Evolutionary conservation across 257 asterid genomes (phyloP).

Genomic region (Craterostigma plantagineum): DNA sequence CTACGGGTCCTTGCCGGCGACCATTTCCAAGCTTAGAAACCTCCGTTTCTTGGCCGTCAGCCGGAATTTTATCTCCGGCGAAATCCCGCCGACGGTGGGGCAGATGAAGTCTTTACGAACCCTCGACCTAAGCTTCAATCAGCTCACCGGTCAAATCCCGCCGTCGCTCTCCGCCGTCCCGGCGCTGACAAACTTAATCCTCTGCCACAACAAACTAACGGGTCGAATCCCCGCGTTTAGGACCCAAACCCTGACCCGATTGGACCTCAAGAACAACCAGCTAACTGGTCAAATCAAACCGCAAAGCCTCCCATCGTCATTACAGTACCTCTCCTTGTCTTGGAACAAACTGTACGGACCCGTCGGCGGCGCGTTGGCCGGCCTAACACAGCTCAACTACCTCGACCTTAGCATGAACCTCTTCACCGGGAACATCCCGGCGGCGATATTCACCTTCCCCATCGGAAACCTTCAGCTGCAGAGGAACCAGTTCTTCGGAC

Average conservation of each 20-base stretch:
- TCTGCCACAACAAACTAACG: slow-evolving; percentile 46
- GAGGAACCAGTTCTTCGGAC: slow-evolving; percentile 51
- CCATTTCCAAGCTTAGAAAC: slow-evolving; percentile 33
- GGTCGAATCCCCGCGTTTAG: slow-evolving; percentile 51
- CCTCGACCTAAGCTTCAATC: slow-evolving; percentile 74
- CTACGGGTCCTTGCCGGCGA: slow-evolving; percentile 46
- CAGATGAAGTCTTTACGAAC: slow-evolving; percentile 38
- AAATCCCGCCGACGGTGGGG: slow-evolving; percentile 47
- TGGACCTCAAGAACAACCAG: slow-evolving; percentile 59
- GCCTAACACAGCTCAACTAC: slow-evolving; percentile 38
- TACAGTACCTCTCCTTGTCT: slow-evolving; percentile 54
- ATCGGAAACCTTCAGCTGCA: slow-evolving; percentile 55
- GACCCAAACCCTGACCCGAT: slow-evolving; percentile 46
- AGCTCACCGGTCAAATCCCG: slow-evolving; percentile 46
- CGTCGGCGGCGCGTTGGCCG: slow-evolving; percentile 27
- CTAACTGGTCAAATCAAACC: slow-evolving; percentile 52
- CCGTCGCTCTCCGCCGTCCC: slow-evolving; percentile 43
- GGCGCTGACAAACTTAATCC: slow-evolving; percentile 46
- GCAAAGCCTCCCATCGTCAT: slow-evolving; percentile 45
- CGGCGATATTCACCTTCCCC: slow-evolving; percentile 32
- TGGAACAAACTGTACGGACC: slow-evolving; percentile 65
- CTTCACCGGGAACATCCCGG: slow-evolving; percentile 61
- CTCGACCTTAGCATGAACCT: slow-evolving; percentile 66
- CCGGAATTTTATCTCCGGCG: slow-evolving; percentile 63
- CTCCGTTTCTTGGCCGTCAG: slow-evolving; percentile 63